Evolutionary conservation across 2,329 filamentous ascomycete genomes (phyloP), one percentile per base, ranked within the genome.

Genomic region (Pestalotiopsis sp.): DNA sequence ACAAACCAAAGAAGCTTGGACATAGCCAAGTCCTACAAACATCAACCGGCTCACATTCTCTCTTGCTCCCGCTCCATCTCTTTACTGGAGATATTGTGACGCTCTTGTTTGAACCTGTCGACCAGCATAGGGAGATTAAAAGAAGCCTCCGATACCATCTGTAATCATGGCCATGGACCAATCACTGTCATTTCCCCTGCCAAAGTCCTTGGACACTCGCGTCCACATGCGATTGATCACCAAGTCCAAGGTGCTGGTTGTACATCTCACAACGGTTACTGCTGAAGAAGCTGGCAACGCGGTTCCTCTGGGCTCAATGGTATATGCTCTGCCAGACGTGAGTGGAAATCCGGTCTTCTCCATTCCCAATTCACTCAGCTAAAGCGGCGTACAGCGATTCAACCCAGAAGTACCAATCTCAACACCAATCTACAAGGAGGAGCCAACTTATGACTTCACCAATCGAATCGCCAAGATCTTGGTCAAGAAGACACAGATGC

Each of bases 251-350:
- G 86, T 85, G 38, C 80, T 91, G 67, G 78, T 89, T 67, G 78
- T 92, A n/a, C 89, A 89, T 75, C 80, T 92, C 60, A 89, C 89
- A 1, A 91, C 90, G 0, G 83, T 86, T 3, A 78, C 85, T 31
- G 82, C 83, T 67, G 87, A 88, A 66, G 86, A 89, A 57, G 78
- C 80, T n/a, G 82, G 82, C 13, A 77, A 80, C 9, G 78, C 84
- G 7, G 83, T 87, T 56, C 83, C 87, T 64, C 86, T 98, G 80
- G 95, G 96, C 3, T 97, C 94, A 64, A 95, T 98, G 77, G 93
- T 98, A 60, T 98, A 97, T 78, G 93, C 95, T 2, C 89, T 99
- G 79, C 95, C 96, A 17, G 92, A 97, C 82, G 96, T 97, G 83
- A 75, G 83, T 78, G 14, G 31, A 31, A 67, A 23, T 23, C 57